Base-by-base conservation (phyloP, 2,329 filamentous ascomycete species). In the Trichoderma atrobrunneum region DNA sequence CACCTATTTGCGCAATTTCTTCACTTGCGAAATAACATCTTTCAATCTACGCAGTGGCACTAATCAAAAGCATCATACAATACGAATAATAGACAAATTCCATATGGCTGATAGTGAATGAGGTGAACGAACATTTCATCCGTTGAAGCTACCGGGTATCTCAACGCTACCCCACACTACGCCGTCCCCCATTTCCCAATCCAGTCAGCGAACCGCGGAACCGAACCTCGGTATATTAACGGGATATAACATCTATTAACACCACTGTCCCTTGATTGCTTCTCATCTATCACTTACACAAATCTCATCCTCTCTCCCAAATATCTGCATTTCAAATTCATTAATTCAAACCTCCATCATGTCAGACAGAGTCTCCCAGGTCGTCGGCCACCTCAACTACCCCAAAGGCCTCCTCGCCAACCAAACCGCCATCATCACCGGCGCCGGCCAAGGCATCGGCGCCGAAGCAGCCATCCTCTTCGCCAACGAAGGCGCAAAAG, bases 351-450 rank as follows among this genome's bases (percentile, higher is more conserved):
- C 5, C 24, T 11, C 5, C 10, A 66, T 16, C 30, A 87, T 86
- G 84, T 79, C 89, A 51, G 86, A 88, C 78, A 89, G 92, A 74
- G 84, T 92, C 64, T 84, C 87, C 54, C 93, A 96, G 82, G 89
- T 97, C 76, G 88, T 91, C 48, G 87, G 87, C 74, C 93, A 97
- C 81, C 88, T 97, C 77, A 95, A 94, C 84, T 95, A 91, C 83
- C 93, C 94, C 48, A 87, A 89, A 78, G 94, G 94, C 72, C 85
- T 97, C 80, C 88, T 97, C 70, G 88, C 88, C 34, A 92, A 92
- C 67, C 93, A 97, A 80, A 89, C 92, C 18, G 94, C 94, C 78
- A 97, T 97, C 80, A 92, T 97, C 80, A 97, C 94, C 3, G 93
- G 94, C 59, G 90, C 91, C 21, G 93, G 93, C 10, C 93, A 97